These are phyloP conservation scores for Daldinia vernicosa DNA, from an alignment of 495 filamentous ascomycete species.

Conservation along the genomic window DNA sequence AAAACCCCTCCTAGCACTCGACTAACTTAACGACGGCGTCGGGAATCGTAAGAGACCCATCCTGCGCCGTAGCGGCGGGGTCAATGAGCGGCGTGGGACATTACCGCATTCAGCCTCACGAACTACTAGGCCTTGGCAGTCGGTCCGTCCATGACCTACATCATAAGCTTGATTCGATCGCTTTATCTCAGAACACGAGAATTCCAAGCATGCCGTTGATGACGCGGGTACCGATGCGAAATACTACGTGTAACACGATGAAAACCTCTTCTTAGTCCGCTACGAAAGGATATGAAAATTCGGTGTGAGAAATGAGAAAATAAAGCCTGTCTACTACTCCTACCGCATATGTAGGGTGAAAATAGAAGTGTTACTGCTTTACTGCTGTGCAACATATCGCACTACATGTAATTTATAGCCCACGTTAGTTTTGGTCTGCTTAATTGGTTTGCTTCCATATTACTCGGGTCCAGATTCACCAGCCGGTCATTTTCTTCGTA, in stretches of 20 bases:
- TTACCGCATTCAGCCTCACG: slow-evolving; percentile 39
- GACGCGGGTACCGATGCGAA: slow-evolving; percentile 17
- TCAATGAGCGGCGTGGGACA: slow-evolving; percentile 24
- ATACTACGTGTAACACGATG: slow-evolving; percentile 16
- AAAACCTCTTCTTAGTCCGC: not conserved
- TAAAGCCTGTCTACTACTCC: not conserved
- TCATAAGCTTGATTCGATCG: slow-evolving; percentile 13
- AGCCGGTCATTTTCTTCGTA: slow-evolving; percentile 34
- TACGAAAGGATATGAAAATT: slow-evolving; percentile 12
- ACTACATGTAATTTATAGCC: slow-evolving; percentile 23
- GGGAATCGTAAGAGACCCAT: slow-evolving; percentile 18
- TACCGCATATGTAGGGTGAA: slow-evolving; percentile 20
- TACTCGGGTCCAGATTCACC: slow-evolving; percentile 26
- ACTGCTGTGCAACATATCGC: slow-evolving; percentile 17
- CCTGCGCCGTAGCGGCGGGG: slow-evolving; percentile 27
- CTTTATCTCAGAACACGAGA: slow-evolving; percentile 34
- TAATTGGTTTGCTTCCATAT: slow-evolving; percentile 32
- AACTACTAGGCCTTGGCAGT: slow-evolving; percentile 4
- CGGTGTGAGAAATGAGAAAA: slow-evolving; percentile 29
- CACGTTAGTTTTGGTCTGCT: slow-evolving; percentile 6
- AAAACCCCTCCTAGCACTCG: not conserved
- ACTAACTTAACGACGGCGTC: slow-evolving; percentile 20
- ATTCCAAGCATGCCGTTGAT: slow-evolving; percentile 20
- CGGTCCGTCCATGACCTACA: slow-evolving; percentile 24
- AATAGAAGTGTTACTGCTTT: slow-evolving; percentile 14